phyloP scores from a whole-genome alignment of 306 rosid species.

The Cucumis melo region DNA sequence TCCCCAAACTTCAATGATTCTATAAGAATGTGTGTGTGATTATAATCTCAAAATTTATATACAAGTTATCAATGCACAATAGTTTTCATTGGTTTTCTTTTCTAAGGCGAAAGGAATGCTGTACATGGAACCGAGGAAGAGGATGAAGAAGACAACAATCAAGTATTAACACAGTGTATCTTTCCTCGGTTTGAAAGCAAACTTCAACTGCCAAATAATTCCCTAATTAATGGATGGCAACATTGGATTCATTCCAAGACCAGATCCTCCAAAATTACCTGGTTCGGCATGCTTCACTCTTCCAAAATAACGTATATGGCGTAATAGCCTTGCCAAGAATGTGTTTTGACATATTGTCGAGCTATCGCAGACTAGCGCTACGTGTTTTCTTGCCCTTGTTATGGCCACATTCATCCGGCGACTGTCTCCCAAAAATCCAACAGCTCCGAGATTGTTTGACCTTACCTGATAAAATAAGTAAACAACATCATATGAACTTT shows the following conservation, averaged over 20 bases:
- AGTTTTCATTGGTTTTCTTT: neutral
- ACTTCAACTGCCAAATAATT: neutral
- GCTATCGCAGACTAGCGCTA: conserved; percentile 70
- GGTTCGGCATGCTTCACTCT: conserved; percentile 70
- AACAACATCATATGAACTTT: neutral
- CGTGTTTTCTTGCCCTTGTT: conserved; percentile 73
- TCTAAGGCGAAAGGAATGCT: conserved; percentile 2
- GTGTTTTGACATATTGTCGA: conserved; percentile 78
- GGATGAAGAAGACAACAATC: neutral
- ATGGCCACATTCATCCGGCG: conserved; percentile 78
- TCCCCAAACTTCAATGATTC: neutral
- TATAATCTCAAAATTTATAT: neutral
- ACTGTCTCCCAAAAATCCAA: conserved; percentile 79
- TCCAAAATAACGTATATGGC: conserved; percentile 63
- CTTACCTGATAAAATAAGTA: conserved; percentile 38
- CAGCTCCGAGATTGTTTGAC: conserved; percentile 73
- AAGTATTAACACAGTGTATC: neutral
- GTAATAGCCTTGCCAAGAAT: conserved; percentile 72
- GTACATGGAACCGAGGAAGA: neutral
- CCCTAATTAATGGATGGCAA: conserved; percentile 51
- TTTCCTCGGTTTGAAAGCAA: neutral
- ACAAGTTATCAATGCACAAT: conserved; percentile 9
- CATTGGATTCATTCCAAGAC: conserved; percentile 62
- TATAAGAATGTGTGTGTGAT: neutral
- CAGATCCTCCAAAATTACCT: conserved; percentile 52